phyloP scores from a whole-genome alignment of 176 grass and related monocot species.

The Elymus sibiricus region DNA sequence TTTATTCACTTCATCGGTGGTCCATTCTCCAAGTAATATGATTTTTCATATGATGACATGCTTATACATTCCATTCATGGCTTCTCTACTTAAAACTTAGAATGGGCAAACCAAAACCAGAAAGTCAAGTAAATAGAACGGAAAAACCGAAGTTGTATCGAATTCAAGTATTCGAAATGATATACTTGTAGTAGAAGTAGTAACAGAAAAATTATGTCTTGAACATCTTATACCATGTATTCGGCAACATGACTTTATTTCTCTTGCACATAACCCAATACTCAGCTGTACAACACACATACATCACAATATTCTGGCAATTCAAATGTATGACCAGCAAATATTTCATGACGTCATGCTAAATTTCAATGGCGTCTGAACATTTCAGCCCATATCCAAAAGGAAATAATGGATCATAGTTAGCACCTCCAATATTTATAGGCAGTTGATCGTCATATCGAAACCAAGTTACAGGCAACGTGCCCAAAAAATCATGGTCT shows the following conservation, averaged over 20 bases:
- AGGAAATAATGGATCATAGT: conserved; percentile 70
- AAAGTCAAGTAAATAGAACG: too few relatives aligned
- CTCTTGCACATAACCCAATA: background rate
- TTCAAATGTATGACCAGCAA: background rate
- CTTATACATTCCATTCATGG: too few relatives aligned
- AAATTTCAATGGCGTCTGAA: background rate
- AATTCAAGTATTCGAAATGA: too few relatives aligned
- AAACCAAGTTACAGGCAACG: conserved; percentile 75
- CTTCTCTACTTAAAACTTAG: too few relatives aligned
- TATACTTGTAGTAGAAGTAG: too few relatives aligned
- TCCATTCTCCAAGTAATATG: too few relatives aligned
- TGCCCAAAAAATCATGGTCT: conserved; percentile 66
- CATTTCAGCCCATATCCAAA: conserved; percentile 65
- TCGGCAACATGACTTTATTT: background rate
- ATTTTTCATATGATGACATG: too few relatives aligned
- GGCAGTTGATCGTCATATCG: conserved; percentile 57
- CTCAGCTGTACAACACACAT: background rate
- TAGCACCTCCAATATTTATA: conserved; percentile 35
- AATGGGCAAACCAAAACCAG: too few relatives aligned
- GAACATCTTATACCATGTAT: background rate
- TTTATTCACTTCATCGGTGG: too few relatives aligned
- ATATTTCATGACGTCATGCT: background rate
- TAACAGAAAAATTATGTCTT: background rate
- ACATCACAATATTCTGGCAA: background rate
- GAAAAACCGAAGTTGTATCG: too few relatives aligned